Percentiles rank a stretch among this genome's conserved stretches.
phyloP scores from a whole-genome alignment of 768 basidiomycete genomes.

The Mycena latifolia region DNA sequence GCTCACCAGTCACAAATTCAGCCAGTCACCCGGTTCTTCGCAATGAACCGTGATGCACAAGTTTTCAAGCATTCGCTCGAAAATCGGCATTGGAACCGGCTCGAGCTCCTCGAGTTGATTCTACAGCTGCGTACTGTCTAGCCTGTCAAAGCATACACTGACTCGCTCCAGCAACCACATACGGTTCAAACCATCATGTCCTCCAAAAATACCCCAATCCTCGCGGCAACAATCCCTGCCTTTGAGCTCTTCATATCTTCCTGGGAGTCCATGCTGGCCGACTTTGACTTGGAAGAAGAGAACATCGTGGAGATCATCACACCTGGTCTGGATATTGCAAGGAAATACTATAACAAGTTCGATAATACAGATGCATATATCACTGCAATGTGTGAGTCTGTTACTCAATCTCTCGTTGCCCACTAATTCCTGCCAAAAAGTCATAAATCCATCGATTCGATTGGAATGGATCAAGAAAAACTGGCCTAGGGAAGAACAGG shows the following conservation, averaged over 20 bases:
- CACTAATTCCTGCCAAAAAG: conserved; percentile 18
- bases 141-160: background rate
- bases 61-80: background rate
- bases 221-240: background rate
- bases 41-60: conserved; percentile 2
- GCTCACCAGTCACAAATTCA: background rate
- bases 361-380: conserved; percentile 18
- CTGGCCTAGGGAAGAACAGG: conserved; percentile 17
- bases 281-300: conserved; percentile 2
- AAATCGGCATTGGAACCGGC: background rate
- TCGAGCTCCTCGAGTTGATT: background rate
- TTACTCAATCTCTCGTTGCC: conserved; percentile 14
- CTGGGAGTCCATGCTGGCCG: conserved; percentile 1
- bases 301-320: conserved; percentile 9
- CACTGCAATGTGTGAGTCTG: conserved; percentile 15
- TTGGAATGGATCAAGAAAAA: conserved; percentile 19
- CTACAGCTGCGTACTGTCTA: background rate
- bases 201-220: background rate
- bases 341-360: conserved; percentile 18
- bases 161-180: background rate
- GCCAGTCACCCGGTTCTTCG: background rate
- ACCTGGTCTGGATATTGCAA: conserved; percentile 9
- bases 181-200: background rate
- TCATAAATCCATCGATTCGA: conserved; percentile 19
- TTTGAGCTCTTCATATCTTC: conserved; percentile 1